phyloP scores from a whole-genome alignment of 2,329 filamentous ascomycete genomes.

The Pyrenochaeta sp. region DNA sequence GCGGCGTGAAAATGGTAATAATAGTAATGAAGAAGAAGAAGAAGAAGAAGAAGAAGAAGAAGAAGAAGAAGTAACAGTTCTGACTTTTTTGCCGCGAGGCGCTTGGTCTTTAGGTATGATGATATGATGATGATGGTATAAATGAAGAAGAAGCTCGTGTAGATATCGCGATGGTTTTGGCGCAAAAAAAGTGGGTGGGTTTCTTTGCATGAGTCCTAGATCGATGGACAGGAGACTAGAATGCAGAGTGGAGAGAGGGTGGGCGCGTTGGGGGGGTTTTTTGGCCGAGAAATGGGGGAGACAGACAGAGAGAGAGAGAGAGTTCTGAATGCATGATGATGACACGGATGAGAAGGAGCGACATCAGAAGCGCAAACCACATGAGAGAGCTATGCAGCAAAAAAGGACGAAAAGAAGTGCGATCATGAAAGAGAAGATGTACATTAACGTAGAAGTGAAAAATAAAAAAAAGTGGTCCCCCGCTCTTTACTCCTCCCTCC shows the following conservation, averaged over 20 bases:
- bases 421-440: slow-evolving; percentile 13
- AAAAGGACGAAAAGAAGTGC: not conserved
- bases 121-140: too few species aligned
- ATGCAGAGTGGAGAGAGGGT: not conserved
- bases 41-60: too few species aligned
- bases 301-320: too few species aligned
- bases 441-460: slow-evolving; percentile 17
- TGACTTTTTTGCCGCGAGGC: slow-evolving; percentile 13
- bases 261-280: not conserved
- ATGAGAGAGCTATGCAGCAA: not conserved
- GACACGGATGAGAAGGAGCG: not conserved
- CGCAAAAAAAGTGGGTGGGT: too few species aligned
- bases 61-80: not conserved
- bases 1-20: not conserved
- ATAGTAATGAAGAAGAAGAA: too few species aligned
- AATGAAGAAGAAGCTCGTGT: not conserved
- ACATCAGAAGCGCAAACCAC: not conserved
- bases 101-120: slow-evolving; percentile 16
- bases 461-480: not conserved
- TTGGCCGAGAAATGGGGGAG: not conserved
- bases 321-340: not conserved
- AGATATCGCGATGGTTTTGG: not conserved
- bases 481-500: slow-evolving; percentile 1
- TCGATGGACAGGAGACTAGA: too few species aligned
- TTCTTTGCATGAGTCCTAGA: too few species aligned